These are phyloP conservation scores for Ambrosia artemisiifolia DNA, from an alignment of 129 eudicot genomes.

Conservation along the genomic window DNA sequence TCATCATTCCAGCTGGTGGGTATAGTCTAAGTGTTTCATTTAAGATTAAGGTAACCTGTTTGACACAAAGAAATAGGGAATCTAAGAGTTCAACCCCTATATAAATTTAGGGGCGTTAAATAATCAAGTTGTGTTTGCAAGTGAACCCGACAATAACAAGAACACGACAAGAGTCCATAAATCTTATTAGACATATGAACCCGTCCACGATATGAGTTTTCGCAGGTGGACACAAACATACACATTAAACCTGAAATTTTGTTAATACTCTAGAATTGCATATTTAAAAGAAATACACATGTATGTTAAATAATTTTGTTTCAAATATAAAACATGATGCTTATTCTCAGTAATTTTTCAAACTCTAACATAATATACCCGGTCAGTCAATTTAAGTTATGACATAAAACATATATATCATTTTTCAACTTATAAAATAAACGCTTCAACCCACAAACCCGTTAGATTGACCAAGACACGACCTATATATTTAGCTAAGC, in stretches of 20 bases:
- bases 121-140: too few relatives aligned
- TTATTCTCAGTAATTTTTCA: neutral
- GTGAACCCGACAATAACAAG: neutral
- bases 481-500: too few relatives aligned
- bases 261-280: neutral
- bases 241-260: neutral
- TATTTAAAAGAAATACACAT: neutral
- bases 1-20: constrained; percentile 30
- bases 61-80: neutral
- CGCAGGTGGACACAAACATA: neutral
- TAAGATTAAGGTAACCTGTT: constrained; percentile 37
- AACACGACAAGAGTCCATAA: too few relatives aligned
- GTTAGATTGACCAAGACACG: too few relatives aligned
- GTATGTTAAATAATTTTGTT: neutral
- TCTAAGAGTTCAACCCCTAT: neutral
- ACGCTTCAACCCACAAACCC: neutral
- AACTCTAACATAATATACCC: neutral
- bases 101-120: too few relatives aligned
- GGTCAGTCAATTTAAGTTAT: neutral
- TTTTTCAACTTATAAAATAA: neutral
- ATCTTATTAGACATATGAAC: neutral
- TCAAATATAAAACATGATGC: neutral
- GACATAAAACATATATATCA: neutral
- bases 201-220: neutral
- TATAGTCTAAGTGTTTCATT: constrained; percentile 48